Percentiles rank a stretch among this genome's conserved stretches.
phyloP scores from a whole-genome alignment of 2,329 filamentous ascomycete species.

The Meredithiella fracta region DNA sequence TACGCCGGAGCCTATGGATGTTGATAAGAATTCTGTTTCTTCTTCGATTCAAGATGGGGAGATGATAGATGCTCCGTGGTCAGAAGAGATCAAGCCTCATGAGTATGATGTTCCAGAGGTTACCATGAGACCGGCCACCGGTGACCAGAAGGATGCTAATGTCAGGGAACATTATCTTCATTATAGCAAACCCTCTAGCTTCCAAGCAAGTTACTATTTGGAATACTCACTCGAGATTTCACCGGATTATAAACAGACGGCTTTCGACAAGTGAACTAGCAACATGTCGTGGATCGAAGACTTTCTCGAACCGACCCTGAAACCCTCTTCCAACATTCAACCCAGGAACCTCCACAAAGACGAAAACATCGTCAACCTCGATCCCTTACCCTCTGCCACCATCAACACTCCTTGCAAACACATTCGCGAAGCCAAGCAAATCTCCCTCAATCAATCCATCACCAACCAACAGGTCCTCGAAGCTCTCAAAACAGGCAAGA shows the following conservation, averaged over 20 bases:
- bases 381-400: background rate
- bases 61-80: too few species aligned
- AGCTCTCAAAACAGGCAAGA: constrained; percentile 1
- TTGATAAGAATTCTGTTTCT: too few species aligned
- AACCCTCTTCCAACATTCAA: background rate
- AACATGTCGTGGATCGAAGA: background rate
- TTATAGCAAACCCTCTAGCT: background rate
- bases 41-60: too few species aligned
- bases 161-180: too few species aligned
- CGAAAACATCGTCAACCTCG: background rate
- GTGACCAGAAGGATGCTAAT: background rate
- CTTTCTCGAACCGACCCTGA: background rate
- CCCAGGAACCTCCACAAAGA: background rate
- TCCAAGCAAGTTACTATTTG: background rate
- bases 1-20: too few species aligned
- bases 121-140: background rate
- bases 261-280: background rate
- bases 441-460: background rate
- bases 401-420: background rate
- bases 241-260: background rate
- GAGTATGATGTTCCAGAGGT: too few species aligned
- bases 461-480: background rate
- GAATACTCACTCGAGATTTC: background rate
- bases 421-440: background rate
- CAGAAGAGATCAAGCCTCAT: too few species aligned